phyloP scores from a whole-genome alignment of 352 stramenopile genomes.

The Phytophthora hibernalis region DNA sequence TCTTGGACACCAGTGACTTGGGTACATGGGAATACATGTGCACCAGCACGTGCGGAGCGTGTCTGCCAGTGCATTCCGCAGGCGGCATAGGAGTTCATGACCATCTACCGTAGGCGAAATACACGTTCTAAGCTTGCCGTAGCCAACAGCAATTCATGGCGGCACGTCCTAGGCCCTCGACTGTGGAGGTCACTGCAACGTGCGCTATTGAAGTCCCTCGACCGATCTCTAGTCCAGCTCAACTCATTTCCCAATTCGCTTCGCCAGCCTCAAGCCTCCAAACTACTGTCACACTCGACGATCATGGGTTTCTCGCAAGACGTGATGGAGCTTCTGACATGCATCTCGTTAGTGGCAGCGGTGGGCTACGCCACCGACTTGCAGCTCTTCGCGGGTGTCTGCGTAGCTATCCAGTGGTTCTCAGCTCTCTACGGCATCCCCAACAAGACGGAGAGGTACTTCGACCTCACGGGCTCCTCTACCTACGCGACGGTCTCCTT shows the following conservation, averaged over 20 bases:
- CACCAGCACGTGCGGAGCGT: background rate
- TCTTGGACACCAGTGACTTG: background rate
- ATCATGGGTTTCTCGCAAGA: constrained; percentile 50
- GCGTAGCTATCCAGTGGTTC: constrained; percentile 69
- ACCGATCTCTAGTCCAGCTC: background rate
- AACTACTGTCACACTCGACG: too few relatives aligned
- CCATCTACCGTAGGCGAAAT: background rate
- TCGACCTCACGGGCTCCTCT: constrained; percentile 75
- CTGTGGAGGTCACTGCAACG: constrained; percentile 1
- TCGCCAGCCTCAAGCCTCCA: background rate
- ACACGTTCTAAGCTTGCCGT: background rate
- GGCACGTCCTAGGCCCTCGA: background rate
- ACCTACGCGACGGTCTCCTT: constrained; percentile 67
- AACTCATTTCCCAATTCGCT: constrained; percentile 2
- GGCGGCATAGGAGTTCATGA: background rate
- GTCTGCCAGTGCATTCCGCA: background rate
- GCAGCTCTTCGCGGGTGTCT: constrained; percentile 52
- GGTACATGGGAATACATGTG: background rate
- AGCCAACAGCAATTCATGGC: background rate
- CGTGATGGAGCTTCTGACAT: constrained; percentile 48
- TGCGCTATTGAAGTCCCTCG: constrained; percentile 1
- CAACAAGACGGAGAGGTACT: constrained; percentile 74
- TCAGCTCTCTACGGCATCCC: constrained; percentile 66
- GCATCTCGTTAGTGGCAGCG: constrained; percentile 43
- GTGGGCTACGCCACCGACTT: constrained; percentile 50